These are phyloP conservation scores for Geotrichum fermentans DNA, from an alignment of 1,139 yeast species.

Conservation along the genomic window DNA sequence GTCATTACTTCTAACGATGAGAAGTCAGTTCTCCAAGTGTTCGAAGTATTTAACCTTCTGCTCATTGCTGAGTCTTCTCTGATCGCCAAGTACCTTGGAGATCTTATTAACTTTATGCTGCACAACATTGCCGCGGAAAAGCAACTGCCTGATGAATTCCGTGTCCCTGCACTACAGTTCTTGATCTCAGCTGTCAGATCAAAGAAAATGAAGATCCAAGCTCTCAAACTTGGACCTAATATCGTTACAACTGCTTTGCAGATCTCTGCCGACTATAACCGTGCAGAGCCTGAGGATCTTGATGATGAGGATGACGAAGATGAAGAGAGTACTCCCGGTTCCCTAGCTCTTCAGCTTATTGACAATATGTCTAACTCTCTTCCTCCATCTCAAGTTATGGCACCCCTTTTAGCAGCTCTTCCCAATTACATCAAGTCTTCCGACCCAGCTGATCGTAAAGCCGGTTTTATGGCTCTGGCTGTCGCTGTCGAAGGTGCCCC, in stretches of 20 bases:
- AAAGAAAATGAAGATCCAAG: constrained; percentile 48
- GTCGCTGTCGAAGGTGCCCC: constrained; percentile 92
- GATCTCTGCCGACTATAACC: constrained; percentile 72
- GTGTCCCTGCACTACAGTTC: constrained; percentile 81
- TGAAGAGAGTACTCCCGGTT: constrained; percentile 78
- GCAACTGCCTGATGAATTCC: constrained; percentile 69
- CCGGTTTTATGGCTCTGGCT: constrained; percentile 76
- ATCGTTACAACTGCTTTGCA: constrained; percentile 69
- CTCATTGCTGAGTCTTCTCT: constrained; percentile 70
- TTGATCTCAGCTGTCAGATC: constrained; percentile 76
- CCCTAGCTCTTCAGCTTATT: constrained; percentile 74
- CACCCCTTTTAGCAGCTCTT: constrained; percentile 68
- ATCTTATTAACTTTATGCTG: constrained; percentile 65
- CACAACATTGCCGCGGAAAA: constrained; percentile 63
- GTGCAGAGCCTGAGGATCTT: constrained; percentile 57
- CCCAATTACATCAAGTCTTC: constrained; percentile 59
- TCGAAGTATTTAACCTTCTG: constrained; percentile 80
- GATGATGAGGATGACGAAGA: constrained; percentile 86
- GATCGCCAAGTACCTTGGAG: constrained; percentile 70
- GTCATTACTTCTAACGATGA: constrained; percentile 67
- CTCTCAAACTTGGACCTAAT: constrained; percentile 73
- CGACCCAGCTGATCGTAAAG: constrained; percentile 78
- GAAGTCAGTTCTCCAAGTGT: constrained; percentile 67
- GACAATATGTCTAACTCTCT: constrained; percentile 74
- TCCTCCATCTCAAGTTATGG: constrained; percentile 89